These are phyloP conservation scores for Elsinoe fawcettii DNA, from an alignment of 2,329 filamentous ascomycete genomes.

Conservation along the genomic window DNA sequence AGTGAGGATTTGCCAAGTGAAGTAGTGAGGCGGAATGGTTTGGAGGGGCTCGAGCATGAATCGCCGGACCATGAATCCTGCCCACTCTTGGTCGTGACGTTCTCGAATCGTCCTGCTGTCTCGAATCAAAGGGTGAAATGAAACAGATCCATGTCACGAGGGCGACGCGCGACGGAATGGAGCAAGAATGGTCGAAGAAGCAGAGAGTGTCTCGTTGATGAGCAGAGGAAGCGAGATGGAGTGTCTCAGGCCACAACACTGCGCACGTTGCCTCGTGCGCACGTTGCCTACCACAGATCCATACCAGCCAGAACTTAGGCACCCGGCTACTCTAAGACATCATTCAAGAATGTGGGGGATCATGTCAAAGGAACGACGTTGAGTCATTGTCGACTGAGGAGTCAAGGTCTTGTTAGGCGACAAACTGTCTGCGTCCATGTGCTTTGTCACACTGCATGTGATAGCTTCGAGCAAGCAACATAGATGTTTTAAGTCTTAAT, in stretches of 20 bases:
- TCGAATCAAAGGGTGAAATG: neutral
- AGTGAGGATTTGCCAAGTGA: neutral
- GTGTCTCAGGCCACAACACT: constrained; percentile 1
- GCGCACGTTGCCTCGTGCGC: neutral
- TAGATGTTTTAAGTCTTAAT: neutral
- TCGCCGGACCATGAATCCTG: constrained; percentile 2
- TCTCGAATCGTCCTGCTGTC: neutral
- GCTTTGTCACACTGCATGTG: neutral
- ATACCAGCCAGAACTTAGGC: neutral
- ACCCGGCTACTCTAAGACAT: neutral
- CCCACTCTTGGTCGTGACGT: neutral
- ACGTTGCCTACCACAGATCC: neutral
- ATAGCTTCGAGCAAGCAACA: neutral
- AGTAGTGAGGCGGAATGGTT: neutral
- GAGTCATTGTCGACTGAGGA: neutral
- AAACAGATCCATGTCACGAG: neutral
- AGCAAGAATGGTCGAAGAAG: neutral
- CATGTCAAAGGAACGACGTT: neutral
- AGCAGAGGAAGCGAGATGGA: neutral
- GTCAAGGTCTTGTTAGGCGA: neutral
- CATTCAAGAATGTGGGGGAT: neutral
- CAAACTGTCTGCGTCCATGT: neutral
- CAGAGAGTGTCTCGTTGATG: neutral
- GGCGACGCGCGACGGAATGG: neutral
- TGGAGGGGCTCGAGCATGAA: neutral